phyloP scores from a whole-genome alignment of 495 filamentous ascomycete species.

The Neurospora intermedia region DNA sequence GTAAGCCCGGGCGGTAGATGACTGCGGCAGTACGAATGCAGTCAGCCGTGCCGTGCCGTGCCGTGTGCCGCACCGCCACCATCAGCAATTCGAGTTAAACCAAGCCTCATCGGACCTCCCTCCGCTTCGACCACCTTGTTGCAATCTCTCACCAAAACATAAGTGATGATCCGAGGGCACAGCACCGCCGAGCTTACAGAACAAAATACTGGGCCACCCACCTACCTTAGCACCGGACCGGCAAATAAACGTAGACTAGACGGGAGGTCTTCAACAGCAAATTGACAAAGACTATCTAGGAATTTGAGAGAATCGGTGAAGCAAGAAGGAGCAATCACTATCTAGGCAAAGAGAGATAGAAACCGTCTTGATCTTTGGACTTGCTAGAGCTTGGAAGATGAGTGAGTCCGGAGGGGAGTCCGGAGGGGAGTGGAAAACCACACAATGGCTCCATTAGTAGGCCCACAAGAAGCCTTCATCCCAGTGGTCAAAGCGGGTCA shows the following conservation, averaged over 20 bases:
- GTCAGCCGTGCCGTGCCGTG: neutral
- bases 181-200: neutral
- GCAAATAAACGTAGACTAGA: too few species aligned
- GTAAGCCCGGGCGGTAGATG: neutral
- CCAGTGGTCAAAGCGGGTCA: too few species aligned
- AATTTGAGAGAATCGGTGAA: too few species aligned
- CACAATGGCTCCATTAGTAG: too few species aligned
- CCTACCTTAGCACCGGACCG: neutral
- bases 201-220: neutral
- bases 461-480: too few species aligned
- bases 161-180: neutral
- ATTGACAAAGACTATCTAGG: too few species aligned
- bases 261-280: too few species aligned
- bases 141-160: neutral
- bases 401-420: neutral
- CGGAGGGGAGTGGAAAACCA: too few species aligned
- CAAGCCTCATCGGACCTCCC: neutral
- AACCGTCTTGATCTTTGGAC: too few species aligned
- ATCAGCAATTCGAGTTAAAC: neutral
- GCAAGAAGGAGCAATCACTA: too few species aligned
- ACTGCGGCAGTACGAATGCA: neutral
- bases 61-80: neutral
- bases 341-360: too few species aligned
- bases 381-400: neutral
- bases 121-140: neutral